Evolutionary conservation across 345 rosid species (phyloP), one percentile per base, ranked within the genome.

Genomic region (Acer saccharum): DNA sequence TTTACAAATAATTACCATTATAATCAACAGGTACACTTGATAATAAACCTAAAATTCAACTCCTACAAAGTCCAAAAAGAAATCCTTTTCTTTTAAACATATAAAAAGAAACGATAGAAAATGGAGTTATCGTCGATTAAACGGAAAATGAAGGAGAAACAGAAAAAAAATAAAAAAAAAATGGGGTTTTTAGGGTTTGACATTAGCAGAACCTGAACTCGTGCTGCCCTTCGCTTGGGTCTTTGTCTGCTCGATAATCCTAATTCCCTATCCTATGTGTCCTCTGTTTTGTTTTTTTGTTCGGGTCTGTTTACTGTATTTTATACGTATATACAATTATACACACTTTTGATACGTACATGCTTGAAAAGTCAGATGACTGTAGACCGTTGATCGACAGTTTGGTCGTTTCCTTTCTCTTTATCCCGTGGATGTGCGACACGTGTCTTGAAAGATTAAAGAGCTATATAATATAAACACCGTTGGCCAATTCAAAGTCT

Each of bases 171-270:
- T 0, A 6, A 41, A 64, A 21, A 13, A 50, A 20, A 25, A 25
- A 25, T 23, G 48, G 7, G 43, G 43, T 52, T 21, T 65, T 58
- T 78, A 74, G 81, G 58, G 75, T 73, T 81, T 63, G 60, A 32
- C 63, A 77, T 61, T 64, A 78, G 71, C 66, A 35, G 65, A 25
- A 57, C 60, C 63, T 14, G 64, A 32, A 58, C 21, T 32, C 50
- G 58, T 54, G 65, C 17, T 43, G 68, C 48, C 57, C 7, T 21
- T 8, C 27, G 57, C 46, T 1, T 8, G 46, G 8, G 63, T 39
- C 0, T 66, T 66, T 17, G 54, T 50, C 48, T 20, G 48, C 57
- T 21, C 13, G 63, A 65, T 12, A 12, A 10, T 55, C 66, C 54
- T 7, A 20, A 60, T 60, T 8, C 12, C 12, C 27, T 7, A 60